Conservation (phyloP, 2,329 filamentous ascomycete genomes). For the Epichloe typhina region DNA sequence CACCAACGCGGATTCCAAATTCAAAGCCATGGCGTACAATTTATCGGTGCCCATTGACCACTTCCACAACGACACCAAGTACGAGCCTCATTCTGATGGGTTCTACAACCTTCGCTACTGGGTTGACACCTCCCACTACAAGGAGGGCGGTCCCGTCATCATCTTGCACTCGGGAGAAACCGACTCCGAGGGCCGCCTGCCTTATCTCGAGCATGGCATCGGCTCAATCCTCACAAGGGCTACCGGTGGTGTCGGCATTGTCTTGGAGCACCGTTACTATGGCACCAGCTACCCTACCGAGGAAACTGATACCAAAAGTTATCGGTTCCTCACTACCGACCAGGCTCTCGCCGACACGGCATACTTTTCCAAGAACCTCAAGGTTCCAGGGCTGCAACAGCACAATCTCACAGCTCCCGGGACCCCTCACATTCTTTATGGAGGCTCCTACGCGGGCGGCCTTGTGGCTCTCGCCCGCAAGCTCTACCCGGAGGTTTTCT, state of each 20-base stretch:
- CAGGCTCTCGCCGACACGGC: constrained; percentile 71
- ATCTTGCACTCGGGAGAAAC: constrained; percentile 64
- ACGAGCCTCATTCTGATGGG: constrained; percentile 61
- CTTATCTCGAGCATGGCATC: constrained; percentile 67
- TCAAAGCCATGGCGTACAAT: constrained; percentile 15
- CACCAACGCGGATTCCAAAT: background rate
- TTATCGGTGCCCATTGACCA: constrained; percentile 54
- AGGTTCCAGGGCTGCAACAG: constrained; percentile 57
- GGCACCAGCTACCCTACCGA: constrained; percentile 58
- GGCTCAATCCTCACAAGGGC: constrained; percentile 56
- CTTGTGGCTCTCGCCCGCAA: constrained; percentile 66
- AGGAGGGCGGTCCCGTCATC: constrained; percentile 67
- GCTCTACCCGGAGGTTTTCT: constrained; percentile 66
- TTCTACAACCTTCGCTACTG: constrained; percentile 66
- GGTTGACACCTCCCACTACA: constrained; percentile 68
- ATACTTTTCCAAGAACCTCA: constrained; percentile 64
- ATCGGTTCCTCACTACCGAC: constrained; percentile 73
- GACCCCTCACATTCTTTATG: constrained; percentile 66
- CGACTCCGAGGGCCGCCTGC: constrained; percentile 45
- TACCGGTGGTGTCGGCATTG: constrained; percentile 61
- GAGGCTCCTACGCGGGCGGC: constrained; percentile 71
- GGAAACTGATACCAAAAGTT: constrained; percentile 52
- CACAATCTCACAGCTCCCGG: constrained; percentile 50
- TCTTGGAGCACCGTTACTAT: constrained; percentile 83
- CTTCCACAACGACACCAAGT: constrained; percentile 66